These are phyloP conservation scores for Starmerella floricola DNA, from an alignment of 805 yeast genomes.

Conservation along the genomic window DNA sequence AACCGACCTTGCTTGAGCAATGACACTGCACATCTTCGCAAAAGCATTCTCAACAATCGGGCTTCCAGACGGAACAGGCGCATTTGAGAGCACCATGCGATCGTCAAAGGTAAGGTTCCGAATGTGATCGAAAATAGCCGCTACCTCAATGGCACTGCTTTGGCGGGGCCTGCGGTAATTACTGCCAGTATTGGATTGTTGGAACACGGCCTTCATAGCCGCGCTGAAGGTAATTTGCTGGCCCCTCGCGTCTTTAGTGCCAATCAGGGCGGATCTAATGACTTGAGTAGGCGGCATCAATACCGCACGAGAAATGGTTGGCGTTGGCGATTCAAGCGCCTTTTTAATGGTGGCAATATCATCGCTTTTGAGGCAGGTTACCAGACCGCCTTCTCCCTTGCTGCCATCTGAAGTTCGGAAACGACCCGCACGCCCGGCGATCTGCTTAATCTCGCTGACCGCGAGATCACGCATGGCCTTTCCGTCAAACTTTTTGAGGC, in stretches of 20 bases:
- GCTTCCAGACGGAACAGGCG: slow-evolving; percentile 40
- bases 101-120: slow-evolving; percentile 42
- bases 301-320: slow-evolving; percentile 42
- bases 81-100: slow-evolving; percentile 44
- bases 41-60: slow-evolving; percentile 35
- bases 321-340: slow-evolving; percentile 18
- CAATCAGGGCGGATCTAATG: slow-evolving; percentile 56
- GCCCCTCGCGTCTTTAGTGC: slow-evolving; percentile 29
- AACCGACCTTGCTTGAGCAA: slow-evolving; percentile 43
- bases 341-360: slow-evolving; percentile 7
- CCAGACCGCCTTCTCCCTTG: slow-evolving; percentile 26
- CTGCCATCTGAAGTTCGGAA: slow-evolving; percentile 43
- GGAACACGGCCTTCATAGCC: slow-evolving; percentile 2
- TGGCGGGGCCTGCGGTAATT: slow-evolving; percentile 8
- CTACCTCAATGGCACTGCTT: slow-evolving; percentile 25
- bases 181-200: slow-evolving; percentile 1
- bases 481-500: slow-evolving; percentile 63
- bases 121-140: slow-evolving; percentile 36
- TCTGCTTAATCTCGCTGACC: slow-evolving; percentile 68
- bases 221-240: slow-evolving; percentile 7
- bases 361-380: slow-evolving; percentile 5
- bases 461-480: slow-evolving; percentile 34
- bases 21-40: slow-evolving; percentile 39
- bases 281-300: slow-evolving; percentile 71
- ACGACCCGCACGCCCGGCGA: slow-evolving; percentile 94